Conservation (phyloP, 768 basidiomycete genomes). For the Tricholomella constricta region DNA sequence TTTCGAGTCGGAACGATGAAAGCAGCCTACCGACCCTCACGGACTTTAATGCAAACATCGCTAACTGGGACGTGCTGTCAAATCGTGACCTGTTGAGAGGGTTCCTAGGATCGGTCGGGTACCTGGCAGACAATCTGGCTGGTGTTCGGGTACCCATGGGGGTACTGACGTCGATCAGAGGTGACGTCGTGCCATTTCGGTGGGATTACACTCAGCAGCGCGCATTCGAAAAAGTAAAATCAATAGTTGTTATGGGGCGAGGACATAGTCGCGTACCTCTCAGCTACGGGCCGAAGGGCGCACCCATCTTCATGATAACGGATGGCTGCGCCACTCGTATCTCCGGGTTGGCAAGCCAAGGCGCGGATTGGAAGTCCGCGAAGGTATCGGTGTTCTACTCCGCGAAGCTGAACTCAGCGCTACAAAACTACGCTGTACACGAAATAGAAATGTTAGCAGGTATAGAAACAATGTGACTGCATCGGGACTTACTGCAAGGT, state of each 20-base stretch:
- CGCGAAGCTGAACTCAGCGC: too few species aligned
- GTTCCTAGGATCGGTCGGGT: too few species aligned
- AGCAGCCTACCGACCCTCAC: conserved; percentile 26
- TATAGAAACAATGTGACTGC: too few species aligned
- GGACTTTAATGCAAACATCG: conserved; percentile 41
- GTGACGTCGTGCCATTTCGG: not conserved
- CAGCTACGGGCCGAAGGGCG: not conserved
- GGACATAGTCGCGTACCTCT: not conserved
- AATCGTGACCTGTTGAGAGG: too few species aligned
- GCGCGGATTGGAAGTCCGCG: too few species aligned
- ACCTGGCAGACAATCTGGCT: not conserved
- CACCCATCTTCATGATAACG: not conserved
- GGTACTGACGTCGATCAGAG: not conserved
- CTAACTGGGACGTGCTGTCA: conserved; percentile 52
- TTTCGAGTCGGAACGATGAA: conserved; percentile 28
- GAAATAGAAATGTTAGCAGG: too few species aligned
- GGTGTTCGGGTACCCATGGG: not conserved
- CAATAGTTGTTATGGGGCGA: not conserved
- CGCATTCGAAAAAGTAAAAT: not conserved
- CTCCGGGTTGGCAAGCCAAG: too few species aligned
- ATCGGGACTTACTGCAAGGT: too few species aligned
- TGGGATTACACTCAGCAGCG: not conserved
- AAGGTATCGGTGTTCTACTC: too few species aligned
- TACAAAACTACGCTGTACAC: too few species aligned
- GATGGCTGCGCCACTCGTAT: not conserved